Conservation (phyloP, 2,329 filamentous ascomycete species). For the Diaporthe sp. region DNA sequence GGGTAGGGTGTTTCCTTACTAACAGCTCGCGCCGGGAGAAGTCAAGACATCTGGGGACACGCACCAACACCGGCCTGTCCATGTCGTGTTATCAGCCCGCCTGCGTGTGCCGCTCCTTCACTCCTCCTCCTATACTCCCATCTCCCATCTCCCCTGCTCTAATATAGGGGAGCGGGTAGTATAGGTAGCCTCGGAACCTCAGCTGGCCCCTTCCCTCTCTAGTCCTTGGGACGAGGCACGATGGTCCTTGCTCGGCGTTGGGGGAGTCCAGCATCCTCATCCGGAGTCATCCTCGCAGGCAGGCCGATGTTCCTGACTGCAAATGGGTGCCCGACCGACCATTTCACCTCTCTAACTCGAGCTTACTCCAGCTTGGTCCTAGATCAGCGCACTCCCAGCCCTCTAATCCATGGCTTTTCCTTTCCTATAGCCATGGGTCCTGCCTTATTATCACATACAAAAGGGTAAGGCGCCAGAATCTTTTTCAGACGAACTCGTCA, state of each 20-base stretch:
- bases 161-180: background rate
- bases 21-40: conserved; percentile 15
- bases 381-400: conserved; percentile 6
- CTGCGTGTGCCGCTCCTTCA: conserved; percentile 10
- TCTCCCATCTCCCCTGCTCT: background rate
- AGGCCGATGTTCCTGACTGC: conserved; percentile 14
- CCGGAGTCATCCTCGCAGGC: conserved; percentile 14
- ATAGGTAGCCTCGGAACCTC: background rate
- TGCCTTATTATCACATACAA: conserved; percentile 1
- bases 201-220: conserved; percentile 13
- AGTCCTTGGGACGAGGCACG: conserved; percentile 4
- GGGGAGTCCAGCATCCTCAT: conserved; percentile 8
- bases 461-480: conserved; percentile 13
- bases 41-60: conserved; percentile 13
- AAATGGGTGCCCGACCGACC: conserved; percentile 16
- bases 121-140: background rate
- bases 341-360: background rate
- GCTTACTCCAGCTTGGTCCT: conserved; percentile 3
- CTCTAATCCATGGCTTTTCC: background rate
- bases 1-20: conserved; percentile 26
- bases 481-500: conserved; percentile 28
- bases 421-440: conserved; percentile 25
- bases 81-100: conserved; percentile 26
- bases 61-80: conserved; percentile 14
- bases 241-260: conserved; percentile 1